Evolutionary conservation across 2,329 filamentous ascomycete species (phyloP).

Genomic region (Fusarium begoniae): DNA sequence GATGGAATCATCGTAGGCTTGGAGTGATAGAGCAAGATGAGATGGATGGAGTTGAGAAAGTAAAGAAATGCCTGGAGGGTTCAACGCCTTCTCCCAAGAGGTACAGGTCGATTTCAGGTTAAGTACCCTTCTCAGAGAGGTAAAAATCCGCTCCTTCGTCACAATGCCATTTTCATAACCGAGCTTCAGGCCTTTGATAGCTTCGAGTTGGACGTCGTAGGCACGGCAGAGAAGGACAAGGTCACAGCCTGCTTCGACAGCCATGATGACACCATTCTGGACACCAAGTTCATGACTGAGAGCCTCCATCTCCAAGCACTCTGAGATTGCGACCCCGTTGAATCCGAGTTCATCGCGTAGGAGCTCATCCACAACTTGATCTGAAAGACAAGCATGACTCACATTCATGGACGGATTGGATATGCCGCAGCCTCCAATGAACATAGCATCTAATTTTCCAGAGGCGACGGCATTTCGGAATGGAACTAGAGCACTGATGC

Average conservation of each 20-base stretch:
- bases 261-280: constrained; percentile 96
- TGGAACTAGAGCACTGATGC: constrained; percentile 88
- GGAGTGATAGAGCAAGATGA: constrained; percentile 82
- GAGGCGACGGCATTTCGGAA: constrained; percentile 90
- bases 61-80: constrained; percentile 80
- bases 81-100: constrained; percentile 90
- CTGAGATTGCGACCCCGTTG: constrained; percentile 90
- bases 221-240: constrained; percentile 88
- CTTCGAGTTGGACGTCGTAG: constrained; percentile 89
- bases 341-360: constrained; percentile 90
- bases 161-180: constrained; percentile 93
- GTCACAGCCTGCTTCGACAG: constrained; percentile 95
- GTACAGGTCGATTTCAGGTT: constrained; percentile 86
- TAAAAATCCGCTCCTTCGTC: constrained; percentile 78
- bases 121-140: constrained; percentile 81
- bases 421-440: constrained; percentile 94
- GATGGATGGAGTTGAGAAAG: constrained; percentile 83
- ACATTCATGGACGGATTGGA: constrained; percentile 91
- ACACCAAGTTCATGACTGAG: constrained; percentile 97
- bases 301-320: constrained; percentile 96
- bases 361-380: constrained; percentile 91
- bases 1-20: constrained; percentile 91
- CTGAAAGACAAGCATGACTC: constrained; percentile 92
- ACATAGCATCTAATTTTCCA: constrained; percentile 88
- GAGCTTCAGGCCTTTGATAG: constrained; percentile 87